Percentiles rank a stretch among this genome's conserved stretches.
Evolutionary conservation across 495 filamentous ascomycete species (phyloP).

Genomic region (Podospora pseudopauciseta): DNA sequence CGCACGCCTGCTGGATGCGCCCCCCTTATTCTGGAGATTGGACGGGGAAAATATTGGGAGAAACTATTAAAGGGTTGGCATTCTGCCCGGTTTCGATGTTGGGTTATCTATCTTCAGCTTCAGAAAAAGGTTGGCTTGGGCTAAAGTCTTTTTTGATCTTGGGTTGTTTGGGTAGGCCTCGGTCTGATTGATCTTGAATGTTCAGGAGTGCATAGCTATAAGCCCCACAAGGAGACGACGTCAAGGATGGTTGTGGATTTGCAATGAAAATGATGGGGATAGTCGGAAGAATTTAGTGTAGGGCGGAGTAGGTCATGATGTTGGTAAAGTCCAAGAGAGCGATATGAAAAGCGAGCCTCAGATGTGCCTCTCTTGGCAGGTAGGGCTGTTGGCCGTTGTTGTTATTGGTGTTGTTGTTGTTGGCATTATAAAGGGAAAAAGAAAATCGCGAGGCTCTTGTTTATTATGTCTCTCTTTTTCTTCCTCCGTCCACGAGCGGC

Average conservation of each 20-base stretch:
- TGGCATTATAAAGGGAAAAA: background rate
- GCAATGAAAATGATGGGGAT: background rate
- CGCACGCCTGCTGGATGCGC: background rate
- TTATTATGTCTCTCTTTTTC: background rate
- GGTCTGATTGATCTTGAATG: background rate
- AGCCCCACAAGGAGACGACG: background rate
- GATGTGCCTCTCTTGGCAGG: constrained; percentile 1
- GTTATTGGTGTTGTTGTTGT: background rate
- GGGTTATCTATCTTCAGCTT: background rate
- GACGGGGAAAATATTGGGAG: background rate
- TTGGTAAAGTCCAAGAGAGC: background rate
- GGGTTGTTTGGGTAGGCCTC: background rate
- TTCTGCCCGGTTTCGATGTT: background rate
- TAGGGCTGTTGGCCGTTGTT: background rate
- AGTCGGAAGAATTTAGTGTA: background rate
- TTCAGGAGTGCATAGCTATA: background rate
- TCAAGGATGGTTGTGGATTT: background rate
- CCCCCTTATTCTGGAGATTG: background rate
- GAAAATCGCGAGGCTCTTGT: background rate
- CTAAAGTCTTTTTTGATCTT: no score
- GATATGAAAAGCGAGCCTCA: background rate
- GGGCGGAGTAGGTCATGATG: background rate
- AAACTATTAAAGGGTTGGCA: background rate
- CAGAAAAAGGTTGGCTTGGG: no score
- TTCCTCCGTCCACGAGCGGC: background rate